phyloP scores from a whole-genome alignment of 78 protist species.

The Cavenderia fasciculata region DNA sequence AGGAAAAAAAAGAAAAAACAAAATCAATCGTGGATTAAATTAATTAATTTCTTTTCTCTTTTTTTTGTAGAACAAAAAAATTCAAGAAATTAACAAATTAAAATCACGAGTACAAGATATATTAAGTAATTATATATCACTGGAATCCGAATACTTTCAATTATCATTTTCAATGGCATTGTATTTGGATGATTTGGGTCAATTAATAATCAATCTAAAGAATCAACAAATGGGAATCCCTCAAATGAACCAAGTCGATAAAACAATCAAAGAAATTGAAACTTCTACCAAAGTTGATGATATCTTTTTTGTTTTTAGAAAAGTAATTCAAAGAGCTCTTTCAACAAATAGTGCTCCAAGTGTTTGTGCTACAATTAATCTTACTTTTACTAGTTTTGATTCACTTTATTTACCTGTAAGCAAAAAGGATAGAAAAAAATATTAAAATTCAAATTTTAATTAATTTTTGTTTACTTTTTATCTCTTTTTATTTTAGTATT shows the following conservation, averaged over 20 bases:
- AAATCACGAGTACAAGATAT: constrained; percentile 6
- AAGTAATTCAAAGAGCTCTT: constrained; percentile 31
- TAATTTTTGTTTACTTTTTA: not conserved
- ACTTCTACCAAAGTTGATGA: constrained; percentile 55
- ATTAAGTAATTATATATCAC: constrained; percentile 15
- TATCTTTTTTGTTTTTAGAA: constrained; percentile 61
- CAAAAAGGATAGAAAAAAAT: not conserved
- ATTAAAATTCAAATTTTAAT: no score
- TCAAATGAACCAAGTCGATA: not conserved
- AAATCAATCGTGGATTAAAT: no score
- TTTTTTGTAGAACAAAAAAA: not conserved
- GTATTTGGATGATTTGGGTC: constrained; percentile 53
- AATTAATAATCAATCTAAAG: not conserved
- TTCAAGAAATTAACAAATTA: constrained; percentile 24
- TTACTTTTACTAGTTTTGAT: constrained; percentile 33
- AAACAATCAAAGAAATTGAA: constrained; percentile 17
- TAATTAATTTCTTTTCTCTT: not conserved
- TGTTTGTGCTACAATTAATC: constrained; percentile 51
- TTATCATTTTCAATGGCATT: constrained; percentile 60
- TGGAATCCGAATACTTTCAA: constrained; percentile 67
- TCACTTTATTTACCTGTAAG: constrained; percentile 61
- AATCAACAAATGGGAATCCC: not conserved
- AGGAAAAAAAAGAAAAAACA: no score
- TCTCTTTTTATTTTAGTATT: no score
- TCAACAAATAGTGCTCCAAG: constrained; percentile 39